Evolutionary conservation across 2,329 filamentous ascomycete genomes (phyloP).

Genomic region (Pseudogymnoascus sp.): DNA sequence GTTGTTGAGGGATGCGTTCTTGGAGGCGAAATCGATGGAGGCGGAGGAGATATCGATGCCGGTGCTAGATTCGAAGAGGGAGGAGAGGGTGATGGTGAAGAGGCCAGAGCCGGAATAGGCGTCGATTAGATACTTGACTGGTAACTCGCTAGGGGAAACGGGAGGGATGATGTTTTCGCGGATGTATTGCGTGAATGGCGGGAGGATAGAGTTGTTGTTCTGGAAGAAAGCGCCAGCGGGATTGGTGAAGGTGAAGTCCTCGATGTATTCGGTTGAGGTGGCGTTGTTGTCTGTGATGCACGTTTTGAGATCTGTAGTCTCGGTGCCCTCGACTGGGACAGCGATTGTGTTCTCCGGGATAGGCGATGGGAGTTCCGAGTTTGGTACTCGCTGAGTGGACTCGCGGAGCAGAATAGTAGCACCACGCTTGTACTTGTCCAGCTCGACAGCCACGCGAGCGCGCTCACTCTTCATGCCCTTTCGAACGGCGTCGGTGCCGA

Average conservation of each 20-base stretch:
- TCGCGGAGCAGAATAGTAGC: slow-evolving; percentile 87
- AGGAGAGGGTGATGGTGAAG: slow-evolving; percentile 89
- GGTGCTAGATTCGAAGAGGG: slow-evolving; percentile 72
- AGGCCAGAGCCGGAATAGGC: slow-evolving; percentile 96
- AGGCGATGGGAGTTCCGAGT: slow-evolving; percentile 27
- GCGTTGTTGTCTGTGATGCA: slow-evolving; percentile 83
- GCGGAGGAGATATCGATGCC: slow-evolving; percentile 83
- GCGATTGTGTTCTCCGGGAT: slow-evolving; percentile 15
- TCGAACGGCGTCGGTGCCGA: slow-evolving; percentile 79
- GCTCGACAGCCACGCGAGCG: slow-evolving; percentile 62
- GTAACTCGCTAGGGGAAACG: slow-evolving; percentile 25
- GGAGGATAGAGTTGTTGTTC: slow-evolving; percentile 98
- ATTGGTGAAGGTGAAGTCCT: slow-evolving; percentile 77
- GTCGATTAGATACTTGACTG: slow-evolving; percentile 83
- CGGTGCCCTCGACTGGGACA: slow-evolving; percentile 19
- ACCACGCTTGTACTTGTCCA: slow-evolving; percentile 65
- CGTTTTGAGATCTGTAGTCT: slow-evolving; percentile 66
- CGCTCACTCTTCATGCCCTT: slow-evolving; percentile 72
- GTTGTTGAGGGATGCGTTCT: slow-evolving; percentile 71
- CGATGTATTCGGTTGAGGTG: slow-evolving; percentile 80
- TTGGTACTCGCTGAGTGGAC: slow-evolving; percentile 61
- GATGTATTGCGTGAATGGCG: slow-evolving; percentile 78
- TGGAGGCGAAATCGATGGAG: slow-evolving; percentile 69
- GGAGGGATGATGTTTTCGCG: slow-evolving; percentile 65
- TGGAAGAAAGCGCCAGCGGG: slow-evolving; percentile 95